Conservation (phyloP, 768 basidiomycete species). For the Lyophyllum shimeji region DNA sequence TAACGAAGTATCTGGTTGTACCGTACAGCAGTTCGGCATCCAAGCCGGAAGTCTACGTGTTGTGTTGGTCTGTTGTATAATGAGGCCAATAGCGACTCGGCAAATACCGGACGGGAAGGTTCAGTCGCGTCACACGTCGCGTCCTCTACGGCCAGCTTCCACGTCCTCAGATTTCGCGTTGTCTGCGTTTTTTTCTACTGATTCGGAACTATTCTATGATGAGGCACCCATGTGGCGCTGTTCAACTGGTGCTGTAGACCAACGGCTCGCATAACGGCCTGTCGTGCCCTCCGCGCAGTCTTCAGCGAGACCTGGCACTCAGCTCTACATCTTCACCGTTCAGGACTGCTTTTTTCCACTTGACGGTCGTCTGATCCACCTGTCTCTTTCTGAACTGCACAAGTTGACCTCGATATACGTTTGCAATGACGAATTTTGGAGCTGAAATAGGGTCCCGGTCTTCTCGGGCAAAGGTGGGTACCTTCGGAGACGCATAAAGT, state of each 20-base stretch:
- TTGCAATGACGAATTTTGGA: not conserved
- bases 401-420: not conserved
- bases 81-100: not conserved
- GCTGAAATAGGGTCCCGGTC: not conserved
- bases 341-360: not conserved
- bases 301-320: not conserved
- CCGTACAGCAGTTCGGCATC: not conserved
- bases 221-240: too few relatives aligned
- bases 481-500: conserved; percentile 7
- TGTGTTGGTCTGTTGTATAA: not conserved
- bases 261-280: not conserved
- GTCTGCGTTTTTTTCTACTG: not conserved
- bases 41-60: conserved; percentile 1
- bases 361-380: not conserved
- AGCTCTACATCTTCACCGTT: not conserved
- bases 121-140: not conserved
- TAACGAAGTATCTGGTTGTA: too few relatives aligned
- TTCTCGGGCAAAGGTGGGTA: not conserved
- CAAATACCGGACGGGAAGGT: not conserved
- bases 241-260: not conserved
- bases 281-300: too few relatives aligned
- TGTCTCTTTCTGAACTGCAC: not conserved
- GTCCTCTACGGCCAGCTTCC: not conserved
- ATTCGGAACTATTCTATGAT: too few relatives aligned
- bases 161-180: not conserved